Percentiles rank a stretch among this genome's conserved stretches.
Conservation (phyloP, 495 filamentous ascomycete species). For the Penicillium coprophilum region DNA sequence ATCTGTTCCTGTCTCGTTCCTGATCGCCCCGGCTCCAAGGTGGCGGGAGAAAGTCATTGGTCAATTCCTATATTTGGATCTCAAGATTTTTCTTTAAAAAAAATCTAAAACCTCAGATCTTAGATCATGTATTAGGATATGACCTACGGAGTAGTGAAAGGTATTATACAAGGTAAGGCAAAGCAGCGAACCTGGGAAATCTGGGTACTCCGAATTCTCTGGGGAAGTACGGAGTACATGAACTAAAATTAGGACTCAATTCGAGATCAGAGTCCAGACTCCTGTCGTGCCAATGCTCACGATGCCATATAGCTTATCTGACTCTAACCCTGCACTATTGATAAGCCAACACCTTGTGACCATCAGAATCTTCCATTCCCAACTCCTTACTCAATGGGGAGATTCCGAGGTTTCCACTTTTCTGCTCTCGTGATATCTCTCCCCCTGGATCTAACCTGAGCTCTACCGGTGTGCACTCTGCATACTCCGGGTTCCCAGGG, state of each 20-base stretch:
- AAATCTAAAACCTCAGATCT: background rate
- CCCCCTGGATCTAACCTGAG: background rate
- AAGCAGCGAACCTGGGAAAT: background rate
- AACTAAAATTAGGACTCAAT: constrained; percentile 1
- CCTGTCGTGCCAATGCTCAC: too few relatives aligned
- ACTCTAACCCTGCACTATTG: background rate
- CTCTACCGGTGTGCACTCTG: background rate
- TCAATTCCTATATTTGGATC: background rate
- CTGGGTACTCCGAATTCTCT: background rate
- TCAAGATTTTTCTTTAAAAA: background rate
- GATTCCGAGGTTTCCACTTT: constrained; percentile 17
- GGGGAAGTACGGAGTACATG: background rate
- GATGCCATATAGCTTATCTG: constrained; percentile 5
- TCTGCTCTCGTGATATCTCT: constrained; percentile 18
- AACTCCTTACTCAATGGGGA: constrained; percentile 23
- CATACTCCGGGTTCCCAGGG: background rate
- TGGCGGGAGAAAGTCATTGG: constrained; percentile 4
- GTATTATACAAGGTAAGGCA: too few relatives aligned
- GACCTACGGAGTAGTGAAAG: too few relatives aligned
- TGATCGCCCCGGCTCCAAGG: constrained; percentile 9
- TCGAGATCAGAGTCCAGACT: background rate
- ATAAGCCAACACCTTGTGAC: constrained; percentile 3
- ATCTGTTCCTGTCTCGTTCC: constrained; percentile 3
- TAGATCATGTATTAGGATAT: background rate
- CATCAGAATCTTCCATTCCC: constrained; percentile 10